These are phyloP conservation scores for Linum trigynum DNA, from an alignment of 345 rosid genomes.

Conservation along the genomic window DNA sequence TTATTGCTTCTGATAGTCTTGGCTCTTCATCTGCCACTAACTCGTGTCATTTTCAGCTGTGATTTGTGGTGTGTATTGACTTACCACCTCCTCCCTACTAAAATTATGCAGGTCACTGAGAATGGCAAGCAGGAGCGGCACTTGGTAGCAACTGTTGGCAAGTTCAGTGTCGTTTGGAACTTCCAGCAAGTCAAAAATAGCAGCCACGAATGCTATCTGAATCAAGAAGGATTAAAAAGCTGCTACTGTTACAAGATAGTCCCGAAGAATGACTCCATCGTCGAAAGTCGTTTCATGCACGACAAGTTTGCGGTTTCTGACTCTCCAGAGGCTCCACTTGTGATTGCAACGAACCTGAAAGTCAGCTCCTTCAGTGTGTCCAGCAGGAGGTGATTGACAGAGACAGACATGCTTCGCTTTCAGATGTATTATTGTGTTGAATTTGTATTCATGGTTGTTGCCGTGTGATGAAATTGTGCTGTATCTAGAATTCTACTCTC, in stretches of 20 bases:
- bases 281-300: conserved; percentile 96
- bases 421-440: conserved; percentile 5
- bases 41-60: not conserved
- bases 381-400: conserved; percentile 45
- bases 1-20: too few species aligned
- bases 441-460: not conserved
- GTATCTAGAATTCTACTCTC: not conserved
- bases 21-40: not conserved
- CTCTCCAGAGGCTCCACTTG: conserved; percentile 96
- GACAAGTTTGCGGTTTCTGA: conserved; percentile 86
- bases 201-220: conserved; percentile 63
- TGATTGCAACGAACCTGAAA: conserved; percentile 88
- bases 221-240: conserved; percentile 73
- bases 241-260: conserved; percentile 91
- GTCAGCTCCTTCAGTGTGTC: conserved; percentile 98
- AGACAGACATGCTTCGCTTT: not conserved
- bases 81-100: not conserved
- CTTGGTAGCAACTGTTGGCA: conserved; percentile 94
- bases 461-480: conserved; percentile 5
- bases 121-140: conserved; percentile 80
- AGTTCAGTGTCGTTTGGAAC: conserved; percentile 90
- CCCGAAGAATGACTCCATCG: conserved; percentile 79
- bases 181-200: conserved; percentile 76
- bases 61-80: not conserved
- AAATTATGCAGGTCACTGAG: conserved; percentile 53